A percentile compares a stretch with the other conserved stretches of the same genome.
Conservation (phyloP, 192 early-diverging fungal genomes). For the Linnemannia elongata region DNA sequence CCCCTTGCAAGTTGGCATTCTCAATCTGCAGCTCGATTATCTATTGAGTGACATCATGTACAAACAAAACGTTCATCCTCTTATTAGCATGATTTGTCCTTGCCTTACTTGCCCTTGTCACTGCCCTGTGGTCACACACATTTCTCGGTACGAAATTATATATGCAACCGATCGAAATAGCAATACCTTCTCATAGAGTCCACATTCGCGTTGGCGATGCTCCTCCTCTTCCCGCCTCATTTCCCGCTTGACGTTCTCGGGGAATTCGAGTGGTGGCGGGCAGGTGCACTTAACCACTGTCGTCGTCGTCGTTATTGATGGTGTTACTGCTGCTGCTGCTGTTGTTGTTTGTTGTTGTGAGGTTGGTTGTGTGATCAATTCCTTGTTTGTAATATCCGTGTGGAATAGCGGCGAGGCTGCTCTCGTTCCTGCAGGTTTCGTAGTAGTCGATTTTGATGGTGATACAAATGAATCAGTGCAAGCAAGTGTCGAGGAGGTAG, state of each 20-base stretch:
- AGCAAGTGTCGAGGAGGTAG: background rate
- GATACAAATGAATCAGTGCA: background rate
- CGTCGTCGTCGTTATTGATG: background rate
- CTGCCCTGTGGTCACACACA: background rate
- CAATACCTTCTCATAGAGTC: constrained; percentile 45
- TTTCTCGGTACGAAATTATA: background rate
- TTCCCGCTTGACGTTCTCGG: constrained; percentile 40
- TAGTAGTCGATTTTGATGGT: background rate
- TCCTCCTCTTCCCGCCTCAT: constrained; percentile 40
- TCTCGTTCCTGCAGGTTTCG: background rate
- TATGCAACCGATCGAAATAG: background rate
- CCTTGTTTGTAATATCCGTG: background rate
- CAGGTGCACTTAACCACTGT: constrained; percentile 13
- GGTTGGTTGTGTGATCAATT: background rate
- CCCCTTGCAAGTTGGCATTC: constrained; percentile 47
- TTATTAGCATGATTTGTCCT: too few relatives aligned
- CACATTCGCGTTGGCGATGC: constrained; percentile 38
- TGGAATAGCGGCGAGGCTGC: background rate
- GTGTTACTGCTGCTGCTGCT: too few relatives aligned
- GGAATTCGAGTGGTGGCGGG: constrained; percentile 32
- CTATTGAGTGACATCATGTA: constrained; percentile 8
- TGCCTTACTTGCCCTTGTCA: too few relatives aligned
- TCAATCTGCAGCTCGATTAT: constrained; percentile 56
- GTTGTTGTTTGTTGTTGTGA: too few relatives aligned
- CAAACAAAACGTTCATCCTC: too few relatives aligned